phyloP scores from a whole-genome alignment of 176 grass and related monocot genomes.

The Saccharum spontaneum region DNA sequence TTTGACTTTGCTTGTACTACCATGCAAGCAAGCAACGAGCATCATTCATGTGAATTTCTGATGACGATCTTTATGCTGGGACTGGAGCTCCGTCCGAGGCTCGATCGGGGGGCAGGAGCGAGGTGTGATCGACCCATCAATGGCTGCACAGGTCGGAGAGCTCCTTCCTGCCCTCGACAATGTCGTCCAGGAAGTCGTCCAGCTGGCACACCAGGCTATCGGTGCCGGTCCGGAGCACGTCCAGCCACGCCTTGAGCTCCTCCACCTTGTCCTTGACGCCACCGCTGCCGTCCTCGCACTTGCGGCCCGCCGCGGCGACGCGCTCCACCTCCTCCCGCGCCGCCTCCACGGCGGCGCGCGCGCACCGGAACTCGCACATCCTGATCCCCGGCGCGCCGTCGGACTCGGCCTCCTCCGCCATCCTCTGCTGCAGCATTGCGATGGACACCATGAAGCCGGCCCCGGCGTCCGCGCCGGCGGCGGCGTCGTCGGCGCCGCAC shows the following conservation, averaged over 20 bases:
- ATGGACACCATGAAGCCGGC: conserved; percentile 70
- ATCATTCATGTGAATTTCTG: conserved; percentile 7
- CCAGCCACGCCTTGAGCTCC: conserved; percentile 73
- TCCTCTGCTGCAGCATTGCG: conserved; percentile 71
- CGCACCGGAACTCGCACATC: conserved; percentile 69
- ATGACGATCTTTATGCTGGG: not conserved
- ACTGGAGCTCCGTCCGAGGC: not conserved
- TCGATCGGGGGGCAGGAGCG: not conserved
- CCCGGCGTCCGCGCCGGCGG: conserved; percentile 23
- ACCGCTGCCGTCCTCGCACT: conserved; percentile 33
- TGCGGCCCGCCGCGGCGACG: not conserved
- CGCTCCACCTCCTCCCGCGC: conserved; percentile 78
- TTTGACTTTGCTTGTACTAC: conserved; percentile 39
- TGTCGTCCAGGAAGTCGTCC: conserved; percentile 99
- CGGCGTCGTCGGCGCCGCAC: not conserved
- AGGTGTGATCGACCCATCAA: conserved; percentile 17
- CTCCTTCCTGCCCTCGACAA: conserved; percentile 96
- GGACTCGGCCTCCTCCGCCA: conserved; percentile 55
- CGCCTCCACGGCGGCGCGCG: conserved; percentile 59
- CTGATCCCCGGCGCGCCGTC: conserved; percentile 34
- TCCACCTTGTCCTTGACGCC: conserved; percentile 68
- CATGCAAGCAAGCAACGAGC: conserved; percentile 28
- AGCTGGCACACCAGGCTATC: conserved; percentile 82
- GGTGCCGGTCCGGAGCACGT: conserved; percentile 77
- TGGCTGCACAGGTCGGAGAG: conserved; percentile 97